Conservation (phyloP, 2,329 filamentous ascomycete species). For the Epichloe sylvatica region DNA sequence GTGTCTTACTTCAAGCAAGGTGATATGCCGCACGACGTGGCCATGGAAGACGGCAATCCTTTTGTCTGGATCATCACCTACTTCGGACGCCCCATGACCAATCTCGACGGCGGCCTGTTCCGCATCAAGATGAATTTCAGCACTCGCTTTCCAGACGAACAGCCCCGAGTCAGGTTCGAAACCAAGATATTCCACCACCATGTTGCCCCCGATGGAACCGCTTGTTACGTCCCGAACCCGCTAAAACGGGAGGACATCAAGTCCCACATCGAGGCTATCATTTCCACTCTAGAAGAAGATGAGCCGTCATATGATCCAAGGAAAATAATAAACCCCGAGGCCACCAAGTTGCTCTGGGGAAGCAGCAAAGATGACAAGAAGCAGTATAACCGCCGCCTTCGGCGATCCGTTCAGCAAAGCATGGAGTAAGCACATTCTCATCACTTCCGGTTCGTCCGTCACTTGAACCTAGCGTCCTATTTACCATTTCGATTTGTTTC, state of each 20-base stretch:
- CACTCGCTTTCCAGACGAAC: slow-evolving; percentile 72
- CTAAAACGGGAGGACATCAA: slow-evolving; percentile 58
- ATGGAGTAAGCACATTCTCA: slow-evolving; percentile 36
- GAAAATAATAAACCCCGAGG: slow-evolving; percentile 74
- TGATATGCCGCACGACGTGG: slow-evolving; percentile 60
- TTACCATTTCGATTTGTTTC: background rate
- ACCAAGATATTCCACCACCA: slow-evolving; percentile 79
- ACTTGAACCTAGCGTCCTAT: background rate
- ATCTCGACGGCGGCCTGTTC: slow-evolving; percentile 84
- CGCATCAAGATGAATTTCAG: slow-evolving; percentile 68
- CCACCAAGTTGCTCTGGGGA: slow-evolving; percentile 79
- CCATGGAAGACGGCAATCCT: slow-evolving; percentile 66
- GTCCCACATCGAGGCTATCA: slow-evolving; percentile 71
- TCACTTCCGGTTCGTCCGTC: background rate
- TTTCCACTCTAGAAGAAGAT: slow-evolving; percentile 75
- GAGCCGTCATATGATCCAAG: slow-evolving; percentile 79
- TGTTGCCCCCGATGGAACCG: slow-evolving; percentile 63
- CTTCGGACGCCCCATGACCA: slow-evolving; percentile 84
- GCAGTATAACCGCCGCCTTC: slow-evolving; percentile 66
- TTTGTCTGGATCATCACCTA: slow-evolving; percentile 76
- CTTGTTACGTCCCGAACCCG: slow-evolving; percentile 62
- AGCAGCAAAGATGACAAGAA: slow-evolving; percentile 58
- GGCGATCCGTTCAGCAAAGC: slow-evolving; percentile 60
- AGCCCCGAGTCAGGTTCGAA: slow-evolving; percentile 70
- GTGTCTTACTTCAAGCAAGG: slow-evolving; percentile 58